phyloP scores from a whole-genome alignment of 176 grass and related monocot species.

The Aegilops speltoides region DNA sequence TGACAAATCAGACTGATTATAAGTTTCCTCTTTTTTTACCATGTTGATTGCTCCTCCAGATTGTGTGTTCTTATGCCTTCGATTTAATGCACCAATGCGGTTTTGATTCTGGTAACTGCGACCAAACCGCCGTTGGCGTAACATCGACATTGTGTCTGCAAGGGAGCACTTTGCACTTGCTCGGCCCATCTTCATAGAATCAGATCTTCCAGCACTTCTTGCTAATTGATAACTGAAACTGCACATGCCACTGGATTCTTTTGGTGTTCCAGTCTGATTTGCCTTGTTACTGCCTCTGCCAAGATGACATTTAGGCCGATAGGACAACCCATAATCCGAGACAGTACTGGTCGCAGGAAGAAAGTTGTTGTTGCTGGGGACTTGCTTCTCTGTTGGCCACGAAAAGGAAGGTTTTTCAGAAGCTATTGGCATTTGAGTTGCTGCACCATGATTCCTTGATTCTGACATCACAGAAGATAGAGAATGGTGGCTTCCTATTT shows the following conservation, averaged over 20 bases:
- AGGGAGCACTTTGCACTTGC: conserved; percentile 14
- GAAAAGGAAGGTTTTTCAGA: neutral
- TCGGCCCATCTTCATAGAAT: conserved; percentile 2
- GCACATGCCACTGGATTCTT: neutral
- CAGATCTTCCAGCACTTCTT: conserved; percentile 23
- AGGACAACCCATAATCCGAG: neutral
- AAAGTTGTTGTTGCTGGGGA: neutral
- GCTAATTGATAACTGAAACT: conserved; percentile 31
- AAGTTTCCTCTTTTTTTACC: neutral
- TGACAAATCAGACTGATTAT: conserved; percentile 20
- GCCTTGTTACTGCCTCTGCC: neutral
- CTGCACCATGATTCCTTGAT: neutral
- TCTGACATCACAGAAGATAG: neutral
- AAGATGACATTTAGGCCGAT: neutral
- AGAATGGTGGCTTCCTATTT: neutral
- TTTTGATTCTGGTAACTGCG: neutral
- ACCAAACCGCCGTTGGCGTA: neutral
- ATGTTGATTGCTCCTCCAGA: neutral
- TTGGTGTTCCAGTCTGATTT: neutral
- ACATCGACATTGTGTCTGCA: conserved; percentile 35
- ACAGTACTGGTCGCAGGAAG: neutral
- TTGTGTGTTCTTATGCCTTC: neutral
- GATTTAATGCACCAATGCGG: conserved; percentile 8
- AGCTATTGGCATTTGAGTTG: neutral
- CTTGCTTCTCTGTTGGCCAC: neutral